Conservation (phyloP, 2,329 filamentous ascomycete genomes). For the Mariannaea elegans region DNA sequence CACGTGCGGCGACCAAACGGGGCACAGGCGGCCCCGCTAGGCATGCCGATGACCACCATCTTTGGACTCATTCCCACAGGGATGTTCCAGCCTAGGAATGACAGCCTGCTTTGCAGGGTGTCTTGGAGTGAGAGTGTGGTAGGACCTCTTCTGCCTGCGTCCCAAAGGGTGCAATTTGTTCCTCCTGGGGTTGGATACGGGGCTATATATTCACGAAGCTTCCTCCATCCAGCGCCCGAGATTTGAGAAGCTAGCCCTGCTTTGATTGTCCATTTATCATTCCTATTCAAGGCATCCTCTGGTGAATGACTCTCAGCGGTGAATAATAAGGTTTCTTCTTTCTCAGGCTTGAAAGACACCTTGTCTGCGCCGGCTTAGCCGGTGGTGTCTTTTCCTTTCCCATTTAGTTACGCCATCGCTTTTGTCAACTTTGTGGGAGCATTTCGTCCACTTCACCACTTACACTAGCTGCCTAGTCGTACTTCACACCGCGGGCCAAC, state of each 20-base stretch:
- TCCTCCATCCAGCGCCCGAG: not conserved
- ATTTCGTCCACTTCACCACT: constrained; percentile 27
- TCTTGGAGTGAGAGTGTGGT: constrained; percentile 25
- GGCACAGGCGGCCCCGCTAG: constrained; percentile 31
- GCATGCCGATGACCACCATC: constrained; percentile 40
- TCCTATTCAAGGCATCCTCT: constrained; percentile 23
- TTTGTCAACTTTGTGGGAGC: constrained; percentile 26
- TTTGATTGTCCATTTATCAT: constrained; percentile 26
- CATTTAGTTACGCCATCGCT: constrained; percentile 7
- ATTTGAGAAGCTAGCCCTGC: constrained; percentile 9
- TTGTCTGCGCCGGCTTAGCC: constrained; percentile 33
- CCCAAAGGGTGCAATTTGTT: not conserved
- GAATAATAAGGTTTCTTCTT: constrained; percentile 31
- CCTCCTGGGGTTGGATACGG: not conserved
- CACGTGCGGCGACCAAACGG: constrained; percentile 32
- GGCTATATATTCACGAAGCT: constrained; percentile 31
- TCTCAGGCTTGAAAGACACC: constrained; percentile 27
- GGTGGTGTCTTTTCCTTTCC: constrained; percentile 16
- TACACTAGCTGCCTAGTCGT: constrained; percentile 17
- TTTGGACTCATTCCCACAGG: constrained; percentile 4
- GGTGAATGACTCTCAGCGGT: constrained; percentile 35
- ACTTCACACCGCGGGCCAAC: not conserved
- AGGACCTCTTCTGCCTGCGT: not conserved
- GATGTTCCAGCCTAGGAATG: not conserved
- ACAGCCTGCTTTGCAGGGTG: not conserved